These are phyloP conservation scores for Grosmannia clavigera DNA, from an alignment of 2,329 filamentous ascomycete genomes.

Conservation along the genomic window DNA sequence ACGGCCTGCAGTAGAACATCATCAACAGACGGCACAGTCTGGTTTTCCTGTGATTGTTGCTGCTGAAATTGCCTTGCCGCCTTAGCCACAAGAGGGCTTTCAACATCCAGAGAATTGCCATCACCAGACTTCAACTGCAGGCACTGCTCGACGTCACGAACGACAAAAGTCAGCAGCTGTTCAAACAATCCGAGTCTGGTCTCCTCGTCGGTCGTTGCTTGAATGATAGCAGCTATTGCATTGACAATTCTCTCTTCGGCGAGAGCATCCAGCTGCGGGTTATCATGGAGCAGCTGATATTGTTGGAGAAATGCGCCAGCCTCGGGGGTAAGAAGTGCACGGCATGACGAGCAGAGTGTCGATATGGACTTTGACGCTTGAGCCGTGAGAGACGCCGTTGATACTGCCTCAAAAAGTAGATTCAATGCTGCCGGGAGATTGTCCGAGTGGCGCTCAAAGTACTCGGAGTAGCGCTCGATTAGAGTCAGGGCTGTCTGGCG, in stretches of 20 bases:
- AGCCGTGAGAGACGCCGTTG: constrained; percentile 46
- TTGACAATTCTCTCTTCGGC: constrained; percentile 63
- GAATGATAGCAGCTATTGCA: constrained; percentile 63
- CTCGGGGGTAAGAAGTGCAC: constrained; percentile 54
- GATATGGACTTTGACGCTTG: constrained; percentile 63
- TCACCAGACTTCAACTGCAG: constrained; percentile 20
- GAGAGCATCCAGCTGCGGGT: constrained; percentile 49
- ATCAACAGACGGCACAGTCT: constrained; percentile 15
- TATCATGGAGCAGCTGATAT: constrained; percentile 51
- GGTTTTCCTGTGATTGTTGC: not conserved
- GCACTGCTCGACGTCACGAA: constrained; percentile 43
- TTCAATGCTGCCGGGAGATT: constrained; percentile 59
- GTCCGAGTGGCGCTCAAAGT: constrained; percentile 58
- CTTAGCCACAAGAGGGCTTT: constrained; percentile 10
- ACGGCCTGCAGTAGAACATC: constrained; percentile 37
- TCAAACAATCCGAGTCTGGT: constrained; percentile 41
- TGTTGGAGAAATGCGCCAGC: constrained; percentile 57
- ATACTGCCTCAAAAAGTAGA: constrained; percentile 60
- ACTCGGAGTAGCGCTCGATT: constrained; percentile 62
- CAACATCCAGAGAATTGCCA: constrained; percentile 9
- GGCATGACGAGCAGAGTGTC: constrained; percentile 63
- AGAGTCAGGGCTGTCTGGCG: constrained; percentile 57
- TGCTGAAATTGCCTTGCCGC: constrained; percentile 15
- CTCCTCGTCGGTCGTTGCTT: constrained; percentile 51
- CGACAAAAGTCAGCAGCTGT: constrained; percentile 48